A percentile compares a stretch with the other conserved stretches of the same genome.
These are phyloP conservation scores for Rubroboletus satanas DNA, from an alignment of 768 basidiomycete genomes.

Conservation along the genomic window DNA sequence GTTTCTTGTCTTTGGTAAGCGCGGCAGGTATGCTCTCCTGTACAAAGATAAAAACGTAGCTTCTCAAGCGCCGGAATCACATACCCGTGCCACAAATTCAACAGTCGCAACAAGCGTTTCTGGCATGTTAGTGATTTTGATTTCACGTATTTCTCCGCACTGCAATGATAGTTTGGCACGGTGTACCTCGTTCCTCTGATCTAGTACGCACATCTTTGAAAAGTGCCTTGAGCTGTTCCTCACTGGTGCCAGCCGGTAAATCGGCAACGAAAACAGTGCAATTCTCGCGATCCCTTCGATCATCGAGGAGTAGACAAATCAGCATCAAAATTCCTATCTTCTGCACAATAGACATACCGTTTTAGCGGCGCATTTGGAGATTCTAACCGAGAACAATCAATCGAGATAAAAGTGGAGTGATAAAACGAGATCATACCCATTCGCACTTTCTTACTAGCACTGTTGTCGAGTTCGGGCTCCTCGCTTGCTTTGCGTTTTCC, in stretches of 20 bases:
- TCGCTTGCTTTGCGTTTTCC: conserved; percentile 68
- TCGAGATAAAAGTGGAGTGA: background rate
- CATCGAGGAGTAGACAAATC: background rate
- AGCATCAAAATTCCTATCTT: background rate
- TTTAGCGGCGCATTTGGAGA: conserved; percentile 49
- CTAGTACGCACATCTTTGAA: conserved; percentile 76
- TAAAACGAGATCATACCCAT: conserved; percentile 43
- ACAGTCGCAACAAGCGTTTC: conserved; percentile 73
- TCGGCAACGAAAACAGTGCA: conserved; percentile 85
- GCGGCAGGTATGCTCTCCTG: conserved; percentile 83
- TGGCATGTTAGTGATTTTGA: conserved; percentile 66
- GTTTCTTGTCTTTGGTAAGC: conserved; percentile 93
- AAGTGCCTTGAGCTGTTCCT: conserved; percentile 63
- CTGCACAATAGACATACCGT: conserved; percentile 39
- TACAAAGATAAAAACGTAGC: background rate
- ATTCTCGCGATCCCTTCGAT: conserved; percentile 86
- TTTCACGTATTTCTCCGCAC: conserved; percentile 87
- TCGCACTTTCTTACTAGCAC: conserved; percentile 60
- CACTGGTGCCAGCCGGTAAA: conserved; percentile 50
- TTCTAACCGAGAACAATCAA: conserved; percentile 31
- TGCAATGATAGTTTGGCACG: conserved; percentile 33
- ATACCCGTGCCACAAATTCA: conserved; percentile 70
- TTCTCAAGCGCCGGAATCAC: background rate
- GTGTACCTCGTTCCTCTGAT: background rate
- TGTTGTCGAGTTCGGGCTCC: conserved; percentile 30